Percentiles rank a stretch among this genome's conserved stretches.
These are phyloP conservation scores for Copromyces sp. DNA, from an alignment of 495 filamentous ascomycete species.

Conservation along the genomic window DNA sequence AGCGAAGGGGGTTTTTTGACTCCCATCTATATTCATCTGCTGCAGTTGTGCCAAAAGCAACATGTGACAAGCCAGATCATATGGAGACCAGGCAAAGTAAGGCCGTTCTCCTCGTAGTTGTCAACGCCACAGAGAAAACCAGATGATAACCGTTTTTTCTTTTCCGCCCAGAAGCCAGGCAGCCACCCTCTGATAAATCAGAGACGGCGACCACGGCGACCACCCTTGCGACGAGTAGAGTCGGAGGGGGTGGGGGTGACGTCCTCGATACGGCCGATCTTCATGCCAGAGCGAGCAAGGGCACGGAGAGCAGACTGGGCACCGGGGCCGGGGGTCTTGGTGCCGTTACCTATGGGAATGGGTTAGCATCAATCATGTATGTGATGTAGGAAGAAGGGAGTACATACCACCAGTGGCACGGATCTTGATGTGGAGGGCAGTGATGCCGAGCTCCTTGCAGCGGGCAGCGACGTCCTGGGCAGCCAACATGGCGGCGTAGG, in stretches of 20 bases:
- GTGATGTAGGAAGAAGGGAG: background rate
- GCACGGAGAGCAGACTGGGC: conserved; percentile 98
- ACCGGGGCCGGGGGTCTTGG: conserved; percentile 98
- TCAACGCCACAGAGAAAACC: conserved; percentile 46
- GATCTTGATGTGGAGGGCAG: conserved; percentile 99
- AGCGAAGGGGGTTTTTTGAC: conserved; percentile 11
- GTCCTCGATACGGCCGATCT: conserved; percentile 98
- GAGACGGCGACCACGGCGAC: conserved; percentile 99
- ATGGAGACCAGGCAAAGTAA: conserved; percentile 54
- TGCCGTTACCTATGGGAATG: conserved; percentile 66
- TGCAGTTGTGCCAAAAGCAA: conserved; percentile 43
- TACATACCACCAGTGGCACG: conserved; percentile 86
- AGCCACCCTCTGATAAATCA: conserved; percentile 39
- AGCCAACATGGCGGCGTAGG: conserved; percentile 99
- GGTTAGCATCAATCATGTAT: background rate
- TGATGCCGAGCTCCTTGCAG: conserved; percentile 99
- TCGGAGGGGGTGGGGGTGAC: conserved; percentile 98
- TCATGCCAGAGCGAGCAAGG: conserved; percentile 96
- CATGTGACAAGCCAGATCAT: conserved; percentile 41
- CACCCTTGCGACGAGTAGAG: conserved; percentile 97
- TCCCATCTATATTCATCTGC: conserved; percentile 27
- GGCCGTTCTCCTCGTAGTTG: conserved; percentile 62
- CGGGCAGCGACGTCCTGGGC: conserved; percentile 88
- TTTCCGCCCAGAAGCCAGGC: conserved; percentile 25
- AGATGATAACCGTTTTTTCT: conserved; percentile 28